Percentiles rank a stretch among this genome's conserved stretches.
Conservation (phyloP, 495 filamentous ascomycete species). For the Parmelia sp. region DNA sequence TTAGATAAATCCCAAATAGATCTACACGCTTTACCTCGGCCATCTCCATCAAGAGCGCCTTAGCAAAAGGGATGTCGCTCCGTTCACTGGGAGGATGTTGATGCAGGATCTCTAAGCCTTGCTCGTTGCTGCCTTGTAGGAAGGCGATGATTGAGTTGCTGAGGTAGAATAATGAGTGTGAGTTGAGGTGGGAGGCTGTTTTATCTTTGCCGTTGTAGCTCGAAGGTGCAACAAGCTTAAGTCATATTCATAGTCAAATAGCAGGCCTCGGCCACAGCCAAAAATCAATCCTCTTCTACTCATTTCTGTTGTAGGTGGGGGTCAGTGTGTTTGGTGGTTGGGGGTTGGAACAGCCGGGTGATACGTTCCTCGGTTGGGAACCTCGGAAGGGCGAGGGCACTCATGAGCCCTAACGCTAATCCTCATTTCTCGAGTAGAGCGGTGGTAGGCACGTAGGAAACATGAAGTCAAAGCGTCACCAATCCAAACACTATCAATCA, state of each 20-base stretch:
- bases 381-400: not conserved
- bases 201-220: constrained; percentile 14
- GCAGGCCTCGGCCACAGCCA: no score
- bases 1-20: not conserved
- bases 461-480: not conserved
- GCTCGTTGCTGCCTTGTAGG: not conserved
- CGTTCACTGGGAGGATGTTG: not conserved
- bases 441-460: not conserved
- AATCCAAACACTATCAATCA: not conserved
- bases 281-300: no score
- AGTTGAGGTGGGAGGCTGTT: not conserved
- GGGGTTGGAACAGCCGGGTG: constrained; percentile 2
- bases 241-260: no score
- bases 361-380: no score
- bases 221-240: no score
- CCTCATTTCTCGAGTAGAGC: not conserved
- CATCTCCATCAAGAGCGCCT: not conserved
- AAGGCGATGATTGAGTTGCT: not conserved
- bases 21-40: not conserved
- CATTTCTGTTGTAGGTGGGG: no score
- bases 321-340: not conserved
- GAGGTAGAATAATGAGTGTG: not conserved
- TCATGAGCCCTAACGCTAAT: not conserved
- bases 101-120: constrained; percentile 5
- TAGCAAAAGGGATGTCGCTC: not conserved